Evolutionary conservation across 768 basidiomycete species (phyloP), one percentile per base, ranked within the genome.

Genomic region (Lactarius pseudohatsudake): DNA sequence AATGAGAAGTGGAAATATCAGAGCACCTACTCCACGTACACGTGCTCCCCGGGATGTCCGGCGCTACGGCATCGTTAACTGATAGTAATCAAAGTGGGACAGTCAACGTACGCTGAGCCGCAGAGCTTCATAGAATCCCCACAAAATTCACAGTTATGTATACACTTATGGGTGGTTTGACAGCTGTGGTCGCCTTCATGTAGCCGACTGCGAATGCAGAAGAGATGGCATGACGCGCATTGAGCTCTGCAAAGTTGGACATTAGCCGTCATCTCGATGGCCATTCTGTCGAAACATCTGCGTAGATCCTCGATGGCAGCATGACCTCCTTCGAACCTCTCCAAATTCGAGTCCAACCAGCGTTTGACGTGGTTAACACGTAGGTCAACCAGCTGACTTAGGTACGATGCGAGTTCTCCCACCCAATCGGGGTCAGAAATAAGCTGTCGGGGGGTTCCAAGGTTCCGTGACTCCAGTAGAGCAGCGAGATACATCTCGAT

Each of bases 41-140:
- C 79, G 66, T 87, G 86, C 20, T 75, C 77, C 20, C 84, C 85
- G 30, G 79, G 72, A 65, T 87, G 86, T 0, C 86, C 86, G 26
- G 85, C 86, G 22, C 85, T 87, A 62, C n/a, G 4, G 0, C 5
- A 8, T 3, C 38, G 10, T 40, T 5, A 57, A 62, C 9, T 34
- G 3, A 9, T 28, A 11, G 13, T 3, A 56, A 30, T 22, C 10
- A 32, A n/a, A n/a, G 41, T 5, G 28, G 57, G 20, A n/a, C 10
- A 26, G 7, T 3, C 5, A 16, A 77, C 84, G 57, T 71, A 86
- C 85, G 76, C 76, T 69, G 82, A 77, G 11, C 81, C 78, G 71
- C 86, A 87, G 2, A 66, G 22, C 60, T 73, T 76, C 18, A 9
- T 4, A 4, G 64, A 73, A 59, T 77, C 76, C 7, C 81, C 79